Evolutionary conservation across 805 yeast genomes (phyloP), one percentile per base, ranked within the genome.

Genomic region (Ogataea nakhonphanomensis): DNA sequence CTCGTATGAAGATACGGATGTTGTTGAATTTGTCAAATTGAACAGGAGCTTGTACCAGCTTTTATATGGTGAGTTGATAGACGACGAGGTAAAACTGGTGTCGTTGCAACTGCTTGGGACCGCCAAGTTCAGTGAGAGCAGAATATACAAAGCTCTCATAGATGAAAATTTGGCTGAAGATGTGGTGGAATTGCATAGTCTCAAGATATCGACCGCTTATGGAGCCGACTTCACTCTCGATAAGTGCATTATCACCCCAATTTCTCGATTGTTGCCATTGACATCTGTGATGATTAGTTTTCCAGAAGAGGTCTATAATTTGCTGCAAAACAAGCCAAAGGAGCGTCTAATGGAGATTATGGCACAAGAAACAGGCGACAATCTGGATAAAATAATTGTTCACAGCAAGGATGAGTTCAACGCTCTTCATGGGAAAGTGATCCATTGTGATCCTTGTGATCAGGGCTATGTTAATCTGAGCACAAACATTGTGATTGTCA

Each of bases 371-470:
- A 35, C 62, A 20, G 54, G 54, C 22, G 51, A 67, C 52, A 57
- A 38, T 10, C 5, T 24, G 2, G 45, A 48, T 12, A 31, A 36
- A 5, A 32, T 55, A 4, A 30, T 60, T 67, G 10, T 61, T 65
- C 17, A 61, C 68, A 71, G 67, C 33, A 74, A 72, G 17, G 77
- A 73, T 44, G 36, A 50, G 7, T 59, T 74, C 2, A 59, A 74
- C 13, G 58, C 57, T 4, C 51, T 77, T 13, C 70, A 71, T 46
- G 84, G 84, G 14, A 52, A 54, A 6, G 71, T 86, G 3, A 50
- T 74, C 3, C 70, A 80, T 17, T 77, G 88, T 56, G 95, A 85
- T 50, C 95, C 95, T 0, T 70, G 77, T 2, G 76, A 73, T 30
- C 95, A 85, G 55, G 95, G 95, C 1, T 48, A 57, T 6, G 51